Evolutionary conservation across 2,329 filamentous ascomycete species (phyloP).

Genomic region (Ophiognomonia clavigignenti-juglandacearum): DNA sequence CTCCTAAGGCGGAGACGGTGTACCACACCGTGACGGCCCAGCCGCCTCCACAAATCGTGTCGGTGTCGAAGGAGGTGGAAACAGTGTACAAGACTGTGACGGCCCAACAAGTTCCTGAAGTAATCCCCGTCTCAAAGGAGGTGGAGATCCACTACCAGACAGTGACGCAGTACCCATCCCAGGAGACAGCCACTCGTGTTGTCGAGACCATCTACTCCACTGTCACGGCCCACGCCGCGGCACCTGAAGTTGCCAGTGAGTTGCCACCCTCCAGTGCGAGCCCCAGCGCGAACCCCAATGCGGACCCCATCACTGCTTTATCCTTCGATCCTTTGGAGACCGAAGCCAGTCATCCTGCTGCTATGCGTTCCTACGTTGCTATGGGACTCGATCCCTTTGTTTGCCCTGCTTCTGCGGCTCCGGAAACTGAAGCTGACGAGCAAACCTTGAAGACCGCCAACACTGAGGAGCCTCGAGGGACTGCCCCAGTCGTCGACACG

Average conservation of each 20-base stretch:
- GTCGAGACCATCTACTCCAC: conserved; percentile 17
- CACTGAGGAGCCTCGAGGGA: background rate
- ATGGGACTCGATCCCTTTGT: conserved; percentile 7
- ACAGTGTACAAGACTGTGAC: conserved; percentile 13
- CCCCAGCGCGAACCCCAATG: no score
- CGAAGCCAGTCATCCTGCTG: background rate
- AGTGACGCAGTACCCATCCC: conserved; percentile 1
- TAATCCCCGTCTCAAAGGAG: background rate
- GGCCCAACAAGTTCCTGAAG: background rate
- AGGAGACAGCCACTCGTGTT: conserved; percentile 9
- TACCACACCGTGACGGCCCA: conserved; percentile 7
- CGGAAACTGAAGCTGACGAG: conserved; percentile 13
- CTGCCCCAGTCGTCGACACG: background rate
- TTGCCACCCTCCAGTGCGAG: conserved; percentile 10
- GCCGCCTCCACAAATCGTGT: background rate
- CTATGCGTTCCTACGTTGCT: background rate
- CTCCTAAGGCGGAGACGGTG: conserved; percentile 11
- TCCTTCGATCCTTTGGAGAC: background rate
- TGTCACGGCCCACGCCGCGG: conserved; percentile 6
- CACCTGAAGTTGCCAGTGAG: conserved; percentile 10
- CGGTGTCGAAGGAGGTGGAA: conserved; percentile 1
- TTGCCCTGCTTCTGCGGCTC: background rate
- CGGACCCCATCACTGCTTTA: conserved; percentile 14
- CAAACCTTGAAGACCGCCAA: conserved; percentile 6
- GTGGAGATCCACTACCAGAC: conserved; percentile 11